These are phyloP conservation scores for Samsoniella hepiali DNA, from an alignment of 2,329 filamentous ascomycete genomes.

Conservation along the genomic window DNA sequence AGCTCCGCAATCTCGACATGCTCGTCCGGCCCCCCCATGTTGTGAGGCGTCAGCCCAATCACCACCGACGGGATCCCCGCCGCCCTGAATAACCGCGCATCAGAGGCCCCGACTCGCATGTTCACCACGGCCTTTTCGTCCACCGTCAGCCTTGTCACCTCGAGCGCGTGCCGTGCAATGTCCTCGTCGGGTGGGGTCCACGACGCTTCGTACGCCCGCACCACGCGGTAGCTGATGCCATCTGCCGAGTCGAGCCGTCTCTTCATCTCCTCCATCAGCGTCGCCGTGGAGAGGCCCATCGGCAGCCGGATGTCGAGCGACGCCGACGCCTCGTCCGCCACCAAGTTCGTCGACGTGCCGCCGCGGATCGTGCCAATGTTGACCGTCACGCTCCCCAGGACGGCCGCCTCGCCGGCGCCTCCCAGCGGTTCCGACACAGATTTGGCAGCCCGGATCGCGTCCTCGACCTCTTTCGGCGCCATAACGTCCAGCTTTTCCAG, in stretches of 20 bases:
- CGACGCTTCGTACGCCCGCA: conserved; percentile 18
- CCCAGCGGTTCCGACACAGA: conserved; percentile 18
- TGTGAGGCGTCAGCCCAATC: conserved; percentile 19
- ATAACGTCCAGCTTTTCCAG: conserved; percentile 8
- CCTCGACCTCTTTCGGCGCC: background rate
- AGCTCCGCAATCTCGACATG: conserved; percentile 17
- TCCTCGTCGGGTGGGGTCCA: conserved; percentile 19
- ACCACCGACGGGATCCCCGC: conserved; percentile 19
- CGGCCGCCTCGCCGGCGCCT: conserved; percentile 16
- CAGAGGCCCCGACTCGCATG: conserved; percentile 20
- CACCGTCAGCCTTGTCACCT: conserved; percentile 15
- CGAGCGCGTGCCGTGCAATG: conserved; percentile 15
- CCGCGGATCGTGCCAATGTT: conserved; percentile 21
- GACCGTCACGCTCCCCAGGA: conserved; percentile 17
- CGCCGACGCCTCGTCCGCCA: conserved; percentile 18
- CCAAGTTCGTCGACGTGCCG: conserved; percentile 20
- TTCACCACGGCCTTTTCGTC: conserved; percentile 15
- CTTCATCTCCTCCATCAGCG: conserved; percentile 6
- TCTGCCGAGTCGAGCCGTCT: conserved; percentile 4
- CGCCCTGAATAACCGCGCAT: conserved; percentile 18
- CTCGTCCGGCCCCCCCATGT: conserved; percentile 21
- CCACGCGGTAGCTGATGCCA: conserved; percentile 5
- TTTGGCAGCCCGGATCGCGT: conserved; percentile 9
- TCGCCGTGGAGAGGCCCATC: conserved; percentile 13
- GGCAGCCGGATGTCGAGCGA: conserved; percentile 20